Base-by-base conservation (phyloP, 1,284 basidiomycete species). In the Microbotryum lychnidis-dioicae region DNA sequence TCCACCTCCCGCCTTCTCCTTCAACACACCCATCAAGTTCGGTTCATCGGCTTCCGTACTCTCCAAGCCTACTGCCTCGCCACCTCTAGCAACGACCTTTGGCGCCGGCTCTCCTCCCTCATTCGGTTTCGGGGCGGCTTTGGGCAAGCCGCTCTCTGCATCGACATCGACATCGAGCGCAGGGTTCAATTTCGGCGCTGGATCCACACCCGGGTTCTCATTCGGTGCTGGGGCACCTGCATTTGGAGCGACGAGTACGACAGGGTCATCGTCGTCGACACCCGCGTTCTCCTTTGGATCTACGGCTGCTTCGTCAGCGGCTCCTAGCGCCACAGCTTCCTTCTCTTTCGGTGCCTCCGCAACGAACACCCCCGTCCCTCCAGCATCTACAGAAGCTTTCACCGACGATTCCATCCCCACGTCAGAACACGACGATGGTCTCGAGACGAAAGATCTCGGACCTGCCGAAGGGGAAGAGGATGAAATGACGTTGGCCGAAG, bases 401-500 rank as follows among this genome's bases (percentile, higher is more conserved):
- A 42, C 37, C 53, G 6, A 29, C 21, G 58, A 59, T 20, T 31
- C 46, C 27, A 48, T 50, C 0, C 33, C 56, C 20, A 45, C 50
- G 7, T 25, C 56, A 21, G 56, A 53, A 23, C 46, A 48, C 9
- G 54, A 37, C 37, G 14, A 42, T 50, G 44, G 48, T 54, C n/a
- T 59, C 60, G 10, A 52, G 33, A 58, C 2, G 56, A 62, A 33
- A 62, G 60, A 20, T 61, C 64, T 2, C 6, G 64, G 56, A 33
- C 62, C 57, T 1, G 67, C 65, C 21, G 67, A 55, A 12, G 67
- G 67, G 14, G 67, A 68, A 55, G 65, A 68, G 48, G 65, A 58
- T 29, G 67, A 68, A 51, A 51, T 29, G 47, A 54, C 51, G 1
- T 33, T 64, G 37, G 50, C 60, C 20, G 44, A 51, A 16, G 53